Evolutionary conservation across 75 land plant species (phyloP).

Genomic region (Picea glauca): DNA sequence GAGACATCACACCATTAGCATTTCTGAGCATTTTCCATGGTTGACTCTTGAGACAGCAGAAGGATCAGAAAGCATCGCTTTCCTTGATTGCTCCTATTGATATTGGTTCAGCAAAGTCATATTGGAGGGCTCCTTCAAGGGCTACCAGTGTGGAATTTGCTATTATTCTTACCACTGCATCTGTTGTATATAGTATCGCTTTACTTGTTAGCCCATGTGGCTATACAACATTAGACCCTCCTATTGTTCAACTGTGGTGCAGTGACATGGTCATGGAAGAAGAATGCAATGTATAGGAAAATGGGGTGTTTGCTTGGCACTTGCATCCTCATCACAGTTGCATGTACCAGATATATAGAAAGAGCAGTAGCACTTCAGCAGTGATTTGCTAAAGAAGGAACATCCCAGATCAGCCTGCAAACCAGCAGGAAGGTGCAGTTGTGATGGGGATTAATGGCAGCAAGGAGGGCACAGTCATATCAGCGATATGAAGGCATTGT

Average conservation of each 20-base stretch:
- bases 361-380: too few relatives aligned
- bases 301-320: too few relatives aligned
- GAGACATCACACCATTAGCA: slow-evolving; percentile 25
- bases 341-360: too few relatives aligned
- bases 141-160: slow-evolving; percentile 53
- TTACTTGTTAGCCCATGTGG: slow-evolving; percentile 85
- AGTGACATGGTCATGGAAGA: too few relatives aligned
- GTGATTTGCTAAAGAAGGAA: too few relatives aligned
- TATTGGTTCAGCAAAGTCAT: slow-evolving; percentile 41
- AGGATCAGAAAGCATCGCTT: slow-evolving; percentile 59
- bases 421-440: too few relatives aligned
- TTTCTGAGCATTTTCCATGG: background rate
- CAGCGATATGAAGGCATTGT: too few relatives aligned
- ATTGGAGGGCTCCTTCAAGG: slow-evolving; percentile 81
- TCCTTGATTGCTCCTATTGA: slow-evolving; percentile 55
- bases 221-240: slow-evolving; percentile 65
- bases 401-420: too few relatives aligned
- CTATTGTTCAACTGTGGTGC: slow-evolving; percentile 28
- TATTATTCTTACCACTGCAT: slow-evolving; percentile 54
- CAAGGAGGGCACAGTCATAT: too few relatives aligned
- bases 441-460: too few relatives aligned
- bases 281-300: too few relatives aligned
- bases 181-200: slow-evolving; percentile 76
- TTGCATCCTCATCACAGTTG: too few relatives aligned
- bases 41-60: slow-evolving; percentile 47